Base-by-base conservation (phyloP, 352 stramenopile species). In the Pythium vanterpoolii region DNA sequence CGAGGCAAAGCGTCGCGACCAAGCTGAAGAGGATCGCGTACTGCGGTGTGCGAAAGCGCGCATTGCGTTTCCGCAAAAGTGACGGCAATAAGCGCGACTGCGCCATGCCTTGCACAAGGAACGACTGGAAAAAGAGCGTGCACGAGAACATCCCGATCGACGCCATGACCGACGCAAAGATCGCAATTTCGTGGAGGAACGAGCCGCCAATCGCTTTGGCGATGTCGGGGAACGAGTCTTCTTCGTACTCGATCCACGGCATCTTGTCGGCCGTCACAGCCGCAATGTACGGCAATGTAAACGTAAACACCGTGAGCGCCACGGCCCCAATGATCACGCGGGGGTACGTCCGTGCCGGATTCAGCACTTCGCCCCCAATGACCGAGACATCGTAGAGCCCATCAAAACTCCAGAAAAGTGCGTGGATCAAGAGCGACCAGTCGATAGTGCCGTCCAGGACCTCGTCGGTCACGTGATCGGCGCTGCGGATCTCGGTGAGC, bases 381-480 rank as follows among this genome's bases (percentile, higher is more conserved):
- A 74, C 77, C 13, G 84, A 90, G 1, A 78, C 84, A 21, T 68
- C 68, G 64, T 98, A 90, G 64, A 96, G 96, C 18, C 79, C 89
- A 59, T 98, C 97, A 21, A 96, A 86, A 72, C 95, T 97, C 95
- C 95, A 98, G 65, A 97, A 98, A 11, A 98, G 68, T 52, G 95
- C 95, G 68, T 97, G 97, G 26, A 96, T 61, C 33, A 92, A 87
- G 5, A 79, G 74, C 34, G 78, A 61, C 89, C 89, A 97, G 24
- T 95, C 53, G 42, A 74, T 53, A 11, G 48, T 48, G 6, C 40
- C 39, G 30, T 54, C 40, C 3, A 38, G 44, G 16, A 31, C 39
- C 6, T 45, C 42, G 10, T 46, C 44, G 4, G 28, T 54, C 18
- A 45, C 44, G 10, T 52, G 24, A 11, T 54, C 36, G 8, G 31